Conservation (phyloP, 139 green algal species). For the Coccomyxa sp. region DNA sequence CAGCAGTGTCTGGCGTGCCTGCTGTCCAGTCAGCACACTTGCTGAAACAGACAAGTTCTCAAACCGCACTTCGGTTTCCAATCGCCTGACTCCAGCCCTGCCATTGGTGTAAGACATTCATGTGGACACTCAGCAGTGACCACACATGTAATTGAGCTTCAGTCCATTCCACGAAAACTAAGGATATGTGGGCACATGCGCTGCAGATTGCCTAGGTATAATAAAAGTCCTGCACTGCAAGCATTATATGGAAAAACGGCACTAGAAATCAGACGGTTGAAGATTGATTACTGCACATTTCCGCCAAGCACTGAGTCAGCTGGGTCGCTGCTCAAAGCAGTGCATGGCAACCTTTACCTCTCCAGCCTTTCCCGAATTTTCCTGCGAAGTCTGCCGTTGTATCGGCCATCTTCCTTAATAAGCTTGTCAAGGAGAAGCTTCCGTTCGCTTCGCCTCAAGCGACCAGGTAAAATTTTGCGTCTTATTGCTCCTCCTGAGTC, state of each 20-base stretch:
- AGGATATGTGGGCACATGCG: neutral
- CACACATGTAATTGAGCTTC: too few relatives aligned
- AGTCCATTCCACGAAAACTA: neutral
- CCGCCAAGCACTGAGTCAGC: neutral
- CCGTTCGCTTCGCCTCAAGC: neutral
- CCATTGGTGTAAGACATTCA: neutral
- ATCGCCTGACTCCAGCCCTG: slow-evolving; percentile 26
- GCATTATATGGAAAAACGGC: neutral
- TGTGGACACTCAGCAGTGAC: too few relatives aligned
- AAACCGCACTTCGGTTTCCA: slow-evolving; percentile 24
- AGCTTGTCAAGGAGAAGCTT: neutral
- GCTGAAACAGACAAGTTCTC: slow-evolving; percentile 20
- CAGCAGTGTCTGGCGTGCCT: slow-evolving; percentile 19
- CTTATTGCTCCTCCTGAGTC: too few relatives aligned
- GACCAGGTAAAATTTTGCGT: too few relatives aligned
- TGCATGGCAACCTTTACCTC: neutral
- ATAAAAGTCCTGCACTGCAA: neutral
- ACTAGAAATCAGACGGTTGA: neutral
- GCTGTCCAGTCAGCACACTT: slow-evolving; percentile 20
- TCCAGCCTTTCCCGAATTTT: neutral
- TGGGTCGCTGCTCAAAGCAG: neutral
- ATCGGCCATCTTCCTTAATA: neutral
- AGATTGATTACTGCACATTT: neutral
- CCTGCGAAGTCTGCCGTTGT: neutral
- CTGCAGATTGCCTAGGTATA: too few relatives aligned